These are phyloP conservation scores for Mycena vitilis DNA, from an alignment of 768 basidiomycete genomes.

Conservation along the genomic window DNA sequence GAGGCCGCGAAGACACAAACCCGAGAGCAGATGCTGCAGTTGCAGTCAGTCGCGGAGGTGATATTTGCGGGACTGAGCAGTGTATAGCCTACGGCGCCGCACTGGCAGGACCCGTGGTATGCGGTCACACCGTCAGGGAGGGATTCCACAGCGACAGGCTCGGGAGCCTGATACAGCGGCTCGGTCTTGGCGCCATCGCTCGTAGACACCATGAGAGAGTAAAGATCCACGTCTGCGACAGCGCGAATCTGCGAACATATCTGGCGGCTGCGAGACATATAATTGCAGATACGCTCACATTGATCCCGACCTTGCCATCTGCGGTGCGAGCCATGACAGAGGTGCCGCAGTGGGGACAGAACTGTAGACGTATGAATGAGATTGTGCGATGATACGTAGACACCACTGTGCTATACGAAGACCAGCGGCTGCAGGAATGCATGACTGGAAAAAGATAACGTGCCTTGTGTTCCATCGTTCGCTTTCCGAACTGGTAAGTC, in stretches of 20 bases:
- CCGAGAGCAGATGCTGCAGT: slow-evolving; percentile 32
- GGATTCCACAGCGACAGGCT: not conserved
- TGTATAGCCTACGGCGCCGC: slow-evolving; percentile 28
- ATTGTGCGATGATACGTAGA: too few relatives aligned
- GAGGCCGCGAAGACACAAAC: slow-evolving; percentile 6
- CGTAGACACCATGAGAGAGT: not conserved
- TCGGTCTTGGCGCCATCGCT: not conserved
- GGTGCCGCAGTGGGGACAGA: slow-evolving; percentile 31
- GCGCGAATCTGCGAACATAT: slow-evolving; percentile 17
- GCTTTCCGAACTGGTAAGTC: slow-evolving; percentile 29
- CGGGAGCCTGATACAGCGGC: slow-evolving; percentile 16
- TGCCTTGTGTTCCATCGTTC: slow-evolving; percentile 25
- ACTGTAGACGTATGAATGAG: slow-evolving; percentile 2
- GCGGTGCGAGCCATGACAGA: slow-evolving; percentile 18
- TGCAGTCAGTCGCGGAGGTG: slow-evolving; percentile 12
- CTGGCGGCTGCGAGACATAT: not conserved
- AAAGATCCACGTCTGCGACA: slow-evolving; percentile 7
- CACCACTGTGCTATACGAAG: too few relatives aligned
- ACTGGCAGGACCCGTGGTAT: slow-evolving; percentile 33
- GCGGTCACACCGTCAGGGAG: slow-evolving; percentile 11
- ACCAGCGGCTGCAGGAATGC: not conserved
- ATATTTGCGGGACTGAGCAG: slow-evolving; percentile 11
- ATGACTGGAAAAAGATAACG: not conserved
- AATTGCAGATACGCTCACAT: not conserved
- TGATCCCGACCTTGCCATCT: slow-evolving; percentile 7